Base-by-base conservation (phyloP, 2,329 filamentous ascomycete species). In the Periconia digitata region DNA sequence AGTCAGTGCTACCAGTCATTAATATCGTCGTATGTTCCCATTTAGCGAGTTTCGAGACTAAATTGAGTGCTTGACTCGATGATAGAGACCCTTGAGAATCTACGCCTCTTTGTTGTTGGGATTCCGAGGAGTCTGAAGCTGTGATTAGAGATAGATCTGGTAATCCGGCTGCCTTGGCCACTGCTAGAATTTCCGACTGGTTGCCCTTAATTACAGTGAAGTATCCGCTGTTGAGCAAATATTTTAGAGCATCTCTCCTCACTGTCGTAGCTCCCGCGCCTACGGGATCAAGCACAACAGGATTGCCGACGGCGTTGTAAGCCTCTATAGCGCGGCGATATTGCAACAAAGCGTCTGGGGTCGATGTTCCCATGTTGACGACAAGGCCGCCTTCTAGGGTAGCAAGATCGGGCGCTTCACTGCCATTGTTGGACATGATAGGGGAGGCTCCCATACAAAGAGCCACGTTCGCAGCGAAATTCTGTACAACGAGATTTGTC, bases 401-500 rank as follows among this genome's bases (percentile, higher is more conserved):
- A 12, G 87, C 85, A n/a, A 97, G 80, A 63, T 96, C 92, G 7
- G 74, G 69, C 0, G 91, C 91, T 76, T 97, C 92, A 43, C 85
- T 82, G 21, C 85, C 89, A 62, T 92, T 89, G 69, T 89, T 92
- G 7, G 91, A 86, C 92, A 97, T 97, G 71, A 96, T 96, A 34
- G 92, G 92, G 17, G 88, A 94, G 12, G 89, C 88, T 29, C 92
- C 92, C 44, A 95, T 80, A 27, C 87, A 84, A 15, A 96, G 80
- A 34, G 90, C 90, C 3, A 96, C 86, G 64, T 95, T 96, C 44
- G 94, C 92, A 15, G 92, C 89, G 63, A 97, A 89, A 73, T 96
- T 96, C 64, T 96, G 91, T 18, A 96, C 92, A 0, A 97, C 92
- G 44, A 92, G 79, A 69, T 97, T 97, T 44, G 94, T 97, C 90